These are phyloP conservation scores for Plasmodium inui DNA, from an alignment of 169 alveolate genomes.

Conservation along the genomic window DNA sequence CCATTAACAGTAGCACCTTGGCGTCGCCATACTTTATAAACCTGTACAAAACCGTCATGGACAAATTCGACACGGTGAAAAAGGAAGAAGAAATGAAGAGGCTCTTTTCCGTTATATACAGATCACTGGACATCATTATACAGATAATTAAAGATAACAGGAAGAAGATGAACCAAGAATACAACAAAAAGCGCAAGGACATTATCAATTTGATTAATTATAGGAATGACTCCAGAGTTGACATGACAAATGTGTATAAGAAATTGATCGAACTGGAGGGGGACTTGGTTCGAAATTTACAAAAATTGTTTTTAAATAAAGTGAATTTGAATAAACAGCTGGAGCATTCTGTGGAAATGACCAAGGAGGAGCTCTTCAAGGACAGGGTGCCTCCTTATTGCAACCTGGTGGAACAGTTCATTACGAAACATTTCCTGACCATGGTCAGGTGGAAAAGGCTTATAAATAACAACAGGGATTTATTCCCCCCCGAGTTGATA, in stretches of 20 bases:
- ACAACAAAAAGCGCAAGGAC: constrained; percentile 5
- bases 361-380: constrained; percentile 1
- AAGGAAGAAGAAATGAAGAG: neutral
- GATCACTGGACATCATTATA: constrained; percentile 9
- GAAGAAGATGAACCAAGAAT: neutral
- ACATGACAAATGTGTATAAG: neutral
- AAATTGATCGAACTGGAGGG: constrained; percentile 30
- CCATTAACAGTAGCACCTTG: neutral
- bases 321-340: constrained; percentile 14
- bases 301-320: constrained; percentile 14
- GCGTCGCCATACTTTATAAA: neutral
- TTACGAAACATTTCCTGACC: constrained; percentile 21
- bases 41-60: neutral
- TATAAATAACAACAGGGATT: neutral
- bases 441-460: constrained; percentile 25
- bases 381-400: constrained; percentile 24
- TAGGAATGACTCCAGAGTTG: neutral
- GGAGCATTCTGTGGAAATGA: constrained; percentile 26
- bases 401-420: constrained; percentile 14
- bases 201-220: constrained; percentile 13
- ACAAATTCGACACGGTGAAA: constrained; percentile 1
- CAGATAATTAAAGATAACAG: constrained; percentile 16
- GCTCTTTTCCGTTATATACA: constrained; percentile 11
- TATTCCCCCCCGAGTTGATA: constrained; percentile 31
- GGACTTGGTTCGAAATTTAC: neutral